phyloP scores from a whole-genome alignment of 2,329 filamentous ascomycete species.

The Monilinia polystroma region DNA sequence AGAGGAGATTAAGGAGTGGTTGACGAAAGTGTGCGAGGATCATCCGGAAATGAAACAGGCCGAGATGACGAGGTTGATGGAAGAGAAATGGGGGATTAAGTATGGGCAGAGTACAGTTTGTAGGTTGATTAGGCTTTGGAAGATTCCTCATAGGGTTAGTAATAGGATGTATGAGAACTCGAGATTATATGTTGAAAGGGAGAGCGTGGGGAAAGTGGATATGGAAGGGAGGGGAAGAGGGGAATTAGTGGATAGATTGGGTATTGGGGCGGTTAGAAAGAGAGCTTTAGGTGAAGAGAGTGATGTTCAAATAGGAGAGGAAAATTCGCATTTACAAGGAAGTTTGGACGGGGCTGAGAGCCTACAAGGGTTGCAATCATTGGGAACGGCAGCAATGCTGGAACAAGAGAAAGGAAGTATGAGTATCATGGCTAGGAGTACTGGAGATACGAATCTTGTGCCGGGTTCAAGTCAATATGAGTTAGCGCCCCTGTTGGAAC shows the following conservation, averaged over 20 bases:
- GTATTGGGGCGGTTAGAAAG: constrained; percentile 14
- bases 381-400: not conserved
- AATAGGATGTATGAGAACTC: not conserved
- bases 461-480: not conserved
- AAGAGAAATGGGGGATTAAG: not conserved
- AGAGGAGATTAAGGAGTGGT: constrained; percentile 17
- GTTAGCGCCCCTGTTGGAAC: not conserved
- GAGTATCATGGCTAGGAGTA: not conserved
- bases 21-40: constrained; percentile 21
- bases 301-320: constrained; percentile 12
- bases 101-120: constrained; percentile 4
- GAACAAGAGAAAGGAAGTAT: not conserved
- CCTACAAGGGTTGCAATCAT: not conserved
- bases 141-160: not conserved
- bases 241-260: constrained; percentile 12
- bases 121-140: not conserved
- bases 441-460: not conserved
- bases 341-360: constrained; percentile 5
- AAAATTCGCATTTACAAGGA: constrained; percentile 22
- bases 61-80: not conserved
- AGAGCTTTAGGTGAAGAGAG: constrained; percentile 22
- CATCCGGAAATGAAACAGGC: constrained; percentile 27
- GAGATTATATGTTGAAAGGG: not conserved
- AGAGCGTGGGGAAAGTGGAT: not conserved
- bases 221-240: not conserved